Evolutionary conservation across 1,139 yeast species (phyloP).

Genomic region (Protomyces gravidus): DNA sequence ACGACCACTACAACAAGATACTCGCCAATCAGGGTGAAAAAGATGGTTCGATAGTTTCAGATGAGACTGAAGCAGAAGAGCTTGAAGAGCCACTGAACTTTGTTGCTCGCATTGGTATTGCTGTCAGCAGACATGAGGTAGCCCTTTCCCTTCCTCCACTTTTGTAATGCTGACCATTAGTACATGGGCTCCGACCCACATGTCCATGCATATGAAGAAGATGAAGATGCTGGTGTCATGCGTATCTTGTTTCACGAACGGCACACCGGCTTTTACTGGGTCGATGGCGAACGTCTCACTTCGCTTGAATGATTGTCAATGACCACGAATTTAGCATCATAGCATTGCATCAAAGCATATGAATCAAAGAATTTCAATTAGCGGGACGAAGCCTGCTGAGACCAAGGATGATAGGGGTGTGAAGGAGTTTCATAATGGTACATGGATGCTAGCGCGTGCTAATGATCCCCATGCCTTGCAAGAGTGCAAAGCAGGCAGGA

Average conservation of each 20-base stretch:
- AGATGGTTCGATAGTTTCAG: neutral
- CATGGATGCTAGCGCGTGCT: too few species aligned
- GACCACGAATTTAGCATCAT: too few species aligned
- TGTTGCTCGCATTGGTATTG: neutral
- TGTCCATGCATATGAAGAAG: neutral
- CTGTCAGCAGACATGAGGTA: neutral
- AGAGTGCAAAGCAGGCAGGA: too few species aligned
- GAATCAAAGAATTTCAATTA: too few species aligned
- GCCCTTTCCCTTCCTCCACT: neutral
- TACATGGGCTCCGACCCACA: constrained; percentile 1
- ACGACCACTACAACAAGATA: neutral
- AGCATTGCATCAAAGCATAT: too few species aligned
- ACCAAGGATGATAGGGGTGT: too few species aligned
- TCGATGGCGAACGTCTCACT: neutral
- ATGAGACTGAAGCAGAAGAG: neutral
- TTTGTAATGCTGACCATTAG: neutral
- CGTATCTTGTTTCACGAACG: neutral
- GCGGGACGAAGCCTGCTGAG: too few species aligned
- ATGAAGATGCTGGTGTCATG: constrained; percentile 1
- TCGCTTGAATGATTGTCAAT: constrained; percentile 31
- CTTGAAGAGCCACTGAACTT: neutral
- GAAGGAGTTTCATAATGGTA: too few species aligned
- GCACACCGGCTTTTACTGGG: neutral
- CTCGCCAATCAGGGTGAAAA: neutral
- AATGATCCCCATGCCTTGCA: too few species aligned